Conservation (phyloP, 2,329 filamentous ascomycete species). For the Paracoccidioides brasiliensis region DNA sequence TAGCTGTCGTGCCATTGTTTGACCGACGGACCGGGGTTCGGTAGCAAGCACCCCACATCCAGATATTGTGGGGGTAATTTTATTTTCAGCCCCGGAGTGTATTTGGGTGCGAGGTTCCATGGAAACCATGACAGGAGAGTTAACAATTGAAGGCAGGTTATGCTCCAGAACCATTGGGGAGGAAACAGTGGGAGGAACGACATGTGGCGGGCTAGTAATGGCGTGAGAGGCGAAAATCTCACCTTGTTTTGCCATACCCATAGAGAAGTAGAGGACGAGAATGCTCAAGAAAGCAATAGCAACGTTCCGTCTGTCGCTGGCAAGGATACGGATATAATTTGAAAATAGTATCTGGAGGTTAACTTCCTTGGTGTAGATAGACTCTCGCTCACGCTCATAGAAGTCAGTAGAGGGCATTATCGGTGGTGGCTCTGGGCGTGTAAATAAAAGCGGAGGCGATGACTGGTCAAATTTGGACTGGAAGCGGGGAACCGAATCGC, state of each 20-base stretch:
- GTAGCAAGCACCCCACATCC: background rate
- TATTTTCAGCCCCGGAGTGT: background rate
- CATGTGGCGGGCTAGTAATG: background rate
- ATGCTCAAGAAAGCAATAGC: slow-evolving; percentile 35
- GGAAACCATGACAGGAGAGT: background rate
- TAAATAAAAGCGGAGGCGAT: slow-evolving; percentile 1
- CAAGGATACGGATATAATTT: slow-evolving; percentile 41
- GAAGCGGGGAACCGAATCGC: background rate
- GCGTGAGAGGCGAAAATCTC: background rate
- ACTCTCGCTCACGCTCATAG: background rate
- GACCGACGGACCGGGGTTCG: background rate
- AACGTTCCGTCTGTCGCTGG: slow-evolving; percentile 42
- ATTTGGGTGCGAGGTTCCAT: background rate
- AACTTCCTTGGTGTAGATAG: slow-evolving; percentile 18
- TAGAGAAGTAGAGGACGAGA: slow-evolving; percentile 31
- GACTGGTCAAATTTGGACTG: slow-evolving; percentile 2
- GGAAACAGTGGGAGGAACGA: background rate
- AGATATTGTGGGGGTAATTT: background rate
- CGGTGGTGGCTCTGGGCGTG: slow-evolving; percentile 1
- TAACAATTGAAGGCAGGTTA: background rate
- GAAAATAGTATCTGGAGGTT: slow-evolving; percentile 39
- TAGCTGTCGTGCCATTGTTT: background rate
- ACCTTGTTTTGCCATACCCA: slow-evolving; percentile 5
- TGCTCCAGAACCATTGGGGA: background rate
- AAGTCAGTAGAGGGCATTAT: background rate